A percentile compares a stretch with the other conserved stretches of the same genome.
These are phyloP conservation scores for Harringtonia aguacate DNA, from an alignment of 2,329 filamentous ascomycete genomes.

Conservation along the genomic window DNA sequence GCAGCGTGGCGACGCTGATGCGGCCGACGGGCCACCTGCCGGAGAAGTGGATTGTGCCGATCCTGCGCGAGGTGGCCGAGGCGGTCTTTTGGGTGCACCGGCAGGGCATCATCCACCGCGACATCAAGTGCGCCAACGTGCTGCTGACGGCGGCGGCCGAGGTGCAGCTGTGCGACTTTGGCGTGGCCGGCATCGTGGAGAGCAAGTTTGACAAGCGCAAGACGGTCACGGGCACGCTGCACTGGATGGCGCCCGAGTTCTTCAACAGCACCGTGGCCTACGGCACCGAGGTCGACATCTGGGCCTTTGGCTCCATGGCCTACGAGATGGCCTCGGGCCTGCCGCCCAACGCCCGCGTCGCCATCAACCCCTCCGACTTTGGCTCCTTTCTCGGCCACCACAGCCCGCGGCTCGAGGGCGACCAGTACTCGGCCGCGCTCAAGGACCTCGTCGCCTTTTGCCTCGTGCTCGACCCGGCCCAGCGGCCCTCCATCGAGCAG, in stretches of 20 bases:
- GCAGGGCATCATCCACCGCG: slow-evolving; percentile 59
- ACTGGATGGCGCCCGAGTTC: slow-evolving; percentile 81
- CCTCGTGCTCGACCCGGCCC: slow-evolving; percentile 55
- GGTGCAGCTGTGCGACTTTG: slow-evolving; percentile 78
- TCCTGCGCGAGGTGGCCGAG: slow-evolving; percentile 54
- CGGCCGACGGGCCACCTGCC: slow-evolving; percentile 57
- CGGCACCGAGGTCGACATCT: slow-evolving; percentile 67
- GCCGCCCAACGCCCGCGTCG: slow-evolving; percentile 51
- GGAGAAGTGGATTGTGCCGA: slow-evolving; percentile 42
- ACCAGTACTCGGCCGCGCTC: slow-evolving; percentile 57
- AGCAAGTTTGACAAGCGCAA: slow-evolving; percentile 65
- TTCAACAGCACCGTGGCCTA: slow-evolving; percentile 52
- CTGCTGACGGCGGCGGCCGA: slow-evolving; percentile 66
- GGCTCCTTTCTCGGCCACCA: slow-evolving; percentile 48
- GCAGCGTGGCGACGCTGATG: slow-evolving; percentile 67
- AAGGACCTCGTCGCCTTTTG: slow-evolving; percentile 64
- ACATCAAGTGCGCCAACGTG: slow-evolving; percentile 70
- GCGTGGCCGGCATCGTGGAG: slow-evolving; percentile 69
- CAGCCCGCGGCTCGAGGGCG: slow-evolving; percentile 59
- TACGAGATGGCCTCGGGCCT: slow-evolving; percentile 72
- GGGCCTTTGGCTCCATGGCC: slow-evolving; percentile 74
- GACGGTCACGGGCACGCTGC: slow-evolving; percentile 71
- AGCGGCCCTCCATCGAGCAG: slow-evolving; percentile 58
- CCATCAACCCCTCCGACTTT: slow-evolving; percentile 37
- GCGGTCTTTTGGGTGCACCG: slow-evolving; percentile 58